These are phyloP conservation scores for Tanacetum coccineum DNA, from an alignment of 129 eudicot species.

Conservation along the genomic window DNA sequence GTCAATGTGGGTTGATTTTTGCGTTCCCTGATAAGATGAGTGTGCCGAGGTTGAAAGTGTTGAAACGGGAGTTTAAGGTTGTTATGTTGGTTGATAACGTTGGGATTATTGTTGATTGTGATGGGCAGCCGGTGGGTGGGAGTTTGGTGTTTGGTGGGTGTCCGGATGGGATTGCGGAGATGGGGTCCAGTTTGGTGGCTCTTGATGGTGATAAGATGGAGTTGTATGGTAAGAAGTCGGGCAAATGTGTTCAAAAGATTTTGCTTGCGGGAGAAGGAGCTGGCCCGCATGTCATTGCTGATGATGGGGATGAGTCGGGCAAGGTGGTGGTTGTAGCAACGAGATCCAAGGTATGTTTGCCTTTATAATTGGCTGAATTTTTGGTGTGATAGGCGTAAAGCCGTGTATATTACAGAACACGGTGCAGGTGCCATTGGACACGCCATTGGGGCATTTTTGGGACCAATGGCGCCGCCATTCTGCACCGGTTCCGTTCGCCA, in stretches of 20 bases:
- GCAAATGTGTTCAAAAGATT: slow-evolving; percentile 62
- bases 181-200: slow-evolving; percentile 51
- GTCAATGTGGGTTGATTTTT: slow-evolving; percentile 66
- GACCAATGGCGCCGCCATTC: neutral
- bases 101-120: slow-evolving; percentile 60
- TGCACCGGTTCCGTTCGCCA: neutral
- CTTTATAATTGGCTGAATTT: neutral
- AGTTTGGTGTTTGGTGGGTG: slow-evolving; percentile 73
- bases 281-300: slow-evolving; percentile 44
- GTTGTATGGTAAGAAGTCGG: slow-evolving; percentile 65
- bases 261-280: slow-evolving; percentile 39
- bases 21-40: slow-evolving; percentile 58
- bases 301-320: slow-evolving; percentile 57
- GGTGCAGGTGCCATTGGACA: no score
- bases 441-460: no score
- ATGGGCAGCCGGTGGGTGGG: slow-evolving; percentile 93
- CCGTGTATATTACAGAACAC: neutral
- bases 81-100: slow-evolving; percentile 89
- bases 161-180: slow-evolving; percentile 66
- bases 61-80: slow-evolving; percentile 54
- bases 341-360: slow-evolving; percentile 51
- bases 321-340: slow-evolving; percentile 59
- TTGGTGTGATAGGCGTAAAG: neutral
- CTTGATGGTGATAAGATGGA: slow-evolving; percentile 57
- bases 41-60: slow-evolving; percentile 55